Evolutionary conservation across 2,329 filamentous ascomycete genomes (phyloP).

Genomic region (Verticillium nubilum): DNA sequence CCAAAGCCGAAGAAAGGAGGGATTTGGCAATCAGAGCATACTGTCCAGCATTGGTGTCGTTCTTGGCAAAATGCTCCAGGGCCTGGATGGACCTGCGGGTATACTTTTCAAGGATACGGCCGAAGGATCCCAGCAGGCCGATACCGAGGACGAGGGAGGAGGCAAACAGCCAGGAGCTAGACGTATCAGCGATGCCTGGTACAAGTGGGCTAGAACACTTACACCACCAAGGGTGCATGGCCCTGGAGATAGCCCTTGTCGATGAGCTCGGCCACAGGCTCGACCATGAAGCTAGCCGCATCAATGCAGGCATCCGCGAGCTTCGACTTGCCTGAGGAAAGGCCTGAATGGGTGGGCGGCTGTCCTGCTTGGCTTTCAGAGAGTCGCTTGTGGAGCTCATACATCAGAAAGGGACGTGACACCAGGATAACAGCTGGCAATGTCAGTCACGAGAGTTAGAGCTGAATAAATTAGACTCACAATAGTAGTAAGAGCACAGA

Average conservation of each 20-base stretch:
- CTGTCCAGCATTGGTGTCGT: conserved; percentile 44
- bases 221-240: conserved; percentile 45
- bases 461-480: not conserved
- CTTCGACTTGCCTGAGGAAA: conserved; percentile 39
- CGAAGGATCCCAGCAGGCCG: conserved; percentile 45
- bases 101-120: conserved; percentile 45
- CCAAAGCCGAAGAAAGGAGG: conserved; percentile 37
- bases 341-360: conserved; percentile 6
- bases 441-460: not conserved
- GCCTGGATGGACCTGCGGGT: conserved; percentile 40
- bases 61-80: conserved; percentile 42
- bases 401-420: conserved; percentile 50
- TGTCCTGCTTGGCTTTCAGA: conserved; percentile 22
- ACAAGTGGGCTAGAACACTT: conserved; percentile 18
- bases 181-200: not conserved
- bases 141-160: conserved; percentile 46
- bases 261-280: conserved; percentile 39
- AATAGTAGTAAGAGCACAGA: conserved; percentile 47
- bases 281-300: conserved; percentile 47
- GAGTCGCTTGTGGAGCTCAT: conserved; percentile 42
- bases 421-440: conserved; percentile 46
- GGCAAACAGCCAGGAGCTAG: conserved; percentile 48
- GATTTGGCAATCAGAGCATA: conserved; percentile 50
- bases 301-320: conserved; percentile 51
- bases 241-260: conserved; percentile 34